phyloP scores from a whole-genome alignment of 257 asterid genomes.

The Euphrasia confusa region DNA sequence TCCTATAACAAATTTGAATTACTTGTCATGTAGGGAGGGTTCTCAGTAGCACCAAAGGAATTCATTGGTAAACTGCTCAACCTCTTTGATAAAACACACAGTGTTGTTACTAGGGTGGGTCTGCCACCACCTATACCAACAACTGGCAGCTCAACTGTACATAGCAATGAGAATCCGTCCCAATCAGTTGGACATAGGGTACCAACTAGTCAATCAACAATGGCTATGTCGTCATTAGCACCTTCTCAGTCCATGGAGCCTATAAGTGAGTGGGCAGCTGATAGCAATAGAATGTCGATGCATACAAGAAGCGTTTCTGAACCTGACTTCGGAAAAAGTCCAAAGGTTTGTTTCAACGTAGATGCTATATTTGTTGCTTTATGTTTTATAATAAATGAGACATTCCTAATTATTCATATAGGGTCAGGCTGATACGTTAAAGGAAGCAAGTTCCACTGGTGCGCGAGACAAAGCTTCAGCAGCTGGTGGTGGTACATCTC shows the following conservation, averaged over 20 bases:
- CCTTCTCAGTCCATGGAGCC: slow-evolving; percentile 76
- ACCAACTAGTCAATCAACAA: slow-evolving; percentile 87
- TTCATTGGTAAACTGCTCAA: slow-evolving; percentile 73
- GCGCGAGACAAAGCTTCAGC: slow-evolving; percentile 50
- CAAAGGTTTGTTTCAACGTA: slow-evolving; percentile 55
- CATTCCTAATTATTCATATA: slow-evolving; percentile 17
- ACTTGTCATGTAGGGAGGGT: slow-evolving; percentile 73
- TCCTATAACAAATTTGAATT: slow-evolving; percentile 22
- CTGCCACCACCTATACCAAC: slow-evolving; percentile 63
- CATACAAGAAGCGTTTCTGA: slow-evolving; percentile 94
- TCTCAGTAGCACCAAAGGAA: slow-evolving; percentile 77
- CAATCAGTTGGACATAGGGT: slow-evolving; percentile 62
- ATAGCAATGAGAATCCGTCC: slow-evolving; percentile 41
- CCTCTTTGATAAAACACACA: slow-evolving; percentile 48
- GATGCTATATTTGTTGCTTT: slow-evolving; percentile 18
- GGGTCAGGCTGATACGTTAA: slow-evolving; percentile 23
- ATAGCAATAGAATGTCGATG: slow-evolving; percentile 45
- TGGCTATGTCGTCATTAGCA: slow-evolving; percentile 88
- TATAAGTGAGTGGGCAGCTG: slow-evolving; percentile 56
- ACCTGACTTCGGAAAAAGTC: slow-evolving; percentile 95
- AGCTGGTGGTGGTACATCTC: slow-evolving; percentile 38
- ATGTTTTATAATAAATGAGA: not conserved
- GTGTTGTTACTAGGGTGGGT: slow-evolving; percentile 17
- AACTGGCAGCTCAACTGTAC: slow-evolving; percentile 34
- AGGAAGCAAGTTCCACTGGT: slow-evolving; percentile 51